A percentile compares a stretch with the other conserved stretches of the same genome.
Conservation (phyloP, 768 basidiomycete species). For the Leccinum variicolor region DNA sequence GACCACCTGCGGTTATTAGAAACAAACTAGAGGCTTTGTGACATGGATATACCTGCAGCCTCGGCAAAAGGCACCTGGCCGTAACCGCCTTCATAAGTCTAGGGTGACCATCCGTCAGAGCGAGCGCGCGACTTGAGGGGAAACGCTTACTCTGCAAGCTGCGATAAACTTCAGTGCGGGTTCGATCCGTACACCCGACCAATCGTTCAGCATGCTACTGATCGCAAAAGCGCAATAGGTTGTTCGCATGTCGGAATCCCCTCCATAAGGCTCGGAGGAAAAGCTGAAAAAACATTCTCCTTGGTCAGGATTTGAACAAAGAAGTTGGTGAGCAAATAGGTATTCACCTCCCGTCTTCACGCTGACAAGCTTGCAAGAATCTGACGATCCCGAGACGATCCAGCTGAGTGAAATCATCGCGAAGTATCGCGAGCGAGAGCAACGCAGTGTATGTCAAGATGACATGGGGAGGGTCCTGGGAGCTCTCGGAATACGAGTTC, state of each 20-base stretch:
- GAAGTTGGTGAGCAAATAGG: conserved; percentile 7
- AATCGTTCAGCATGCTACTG: conserved; percentile 73
- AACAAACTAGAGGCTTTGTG: not conserved
- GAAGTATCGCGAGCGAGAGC: conserved; percentile 75
- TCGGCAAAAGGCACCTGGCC: conserved; percentile 80
- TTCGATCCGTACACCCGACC: conserved; percentile 66
- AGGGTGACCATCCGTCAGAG: conserved; percentile 3
- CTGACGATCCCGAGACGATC: conserved; percentile 63
- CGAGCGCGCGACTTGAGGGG: not conserved
- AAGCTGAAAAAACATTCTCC: conserved; percentile 45
- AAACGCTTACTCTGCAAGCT: conserved; percentile 61
- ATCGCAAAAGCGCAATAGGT: conserved; percentile 87
- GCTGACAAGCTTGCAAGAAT: conserved; percentile 73
- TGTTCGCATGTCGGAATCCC: conserved; percentile 78
- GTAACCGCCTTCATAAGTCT: conserved; percentile 95
- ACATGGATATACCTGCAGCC: conserved; percentile 62
- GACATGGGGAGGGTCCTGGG: conserved; percentile 71
- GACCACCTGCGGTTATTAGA: conserved; percentile 59
- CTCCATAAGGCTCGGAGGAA: conserved; percentile 61
- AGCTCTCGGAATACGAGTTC: conserved; percentile 37
- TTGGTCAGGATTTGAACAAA: conserved; percentile 1
- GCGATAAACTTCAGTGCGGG: conserved; percentile 62
- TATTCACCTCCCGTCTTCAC: conserved; percentile 74
- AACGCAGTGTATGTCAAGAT: conserved; percentile 95
- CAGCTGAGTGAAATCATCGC: conserved; percentile 77